Evolutionary conservation across 805 yeast species (phyloP).

Genomic region (Sugiyamaella smithiae): DNA sequence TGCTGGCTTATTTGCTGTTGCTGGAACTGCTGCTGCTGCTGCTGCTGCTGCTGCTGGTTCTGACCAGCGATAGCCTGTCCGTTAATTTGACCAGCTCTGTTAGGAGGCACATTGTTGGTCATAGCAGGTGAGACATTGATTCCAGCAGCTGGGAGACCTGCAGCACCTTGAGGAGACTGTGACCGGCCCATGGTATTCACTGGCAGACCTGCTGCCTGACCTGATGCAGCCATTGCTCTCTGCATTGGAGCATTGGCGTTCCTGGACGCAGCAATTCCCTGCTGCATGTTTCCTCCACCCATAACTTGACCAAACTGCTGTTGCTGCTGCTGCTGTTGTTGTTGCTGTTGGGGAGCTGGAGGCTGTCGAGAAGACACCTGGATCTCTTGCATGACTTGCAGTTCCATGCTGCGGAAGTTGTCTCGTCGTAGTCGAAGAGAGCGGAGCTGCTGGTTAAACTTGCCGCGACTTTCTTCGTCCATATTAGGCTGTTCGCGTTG

Average conservation of each 20-base stretch:
- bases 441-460: slow-evolving; percentile 24
- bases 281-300: slow-evolving; percentile 1
- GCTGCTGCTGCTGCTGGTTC: slow-evolving; percentile 10
- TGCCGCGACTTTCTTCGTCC: slow-evolving; percentile 19
- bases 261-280: not conserved
- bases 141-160: not conserved
- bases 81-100: slow-evolving; percentile 5
- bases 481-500: slow-evolving; percentile 21
- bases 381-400: slow-evolving; percentile 23
- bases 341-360: slow-evolving; percentile 14
- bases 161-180: not conserved
- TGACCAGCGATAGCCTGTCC: not conserved
- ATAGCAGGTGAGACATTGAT: slow-evolving; percentile 11
- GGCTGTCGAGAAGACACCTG: slow-evolving; percentile 16
- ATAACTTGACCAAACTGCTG: slow-evolving; percentile 3
- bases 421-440: slow-evolving; percentile 22
- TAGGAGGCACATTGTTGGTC: slow-evolving; percentile 7
- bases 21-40: slow-evolving; percentile 11
- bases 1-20: slow-evolving; percentile 12
- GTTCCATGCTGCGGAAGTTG: slow-evolving; percentile 22
- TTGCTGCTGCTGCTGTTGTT: slow-evolving; percentile 16
- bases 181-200: not conserved
- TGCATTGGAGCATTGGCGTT: slow-evolving; percentile 3
- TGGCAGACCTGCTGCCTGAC: slow-evolving; percentile 1
- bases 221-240: not conserved